These are phyloP conservation scores for Neonectria neomacrospora DNA, from an alignment of 2,329 filamentous ascomycete species.

Conservation along the genomic window DNA sequence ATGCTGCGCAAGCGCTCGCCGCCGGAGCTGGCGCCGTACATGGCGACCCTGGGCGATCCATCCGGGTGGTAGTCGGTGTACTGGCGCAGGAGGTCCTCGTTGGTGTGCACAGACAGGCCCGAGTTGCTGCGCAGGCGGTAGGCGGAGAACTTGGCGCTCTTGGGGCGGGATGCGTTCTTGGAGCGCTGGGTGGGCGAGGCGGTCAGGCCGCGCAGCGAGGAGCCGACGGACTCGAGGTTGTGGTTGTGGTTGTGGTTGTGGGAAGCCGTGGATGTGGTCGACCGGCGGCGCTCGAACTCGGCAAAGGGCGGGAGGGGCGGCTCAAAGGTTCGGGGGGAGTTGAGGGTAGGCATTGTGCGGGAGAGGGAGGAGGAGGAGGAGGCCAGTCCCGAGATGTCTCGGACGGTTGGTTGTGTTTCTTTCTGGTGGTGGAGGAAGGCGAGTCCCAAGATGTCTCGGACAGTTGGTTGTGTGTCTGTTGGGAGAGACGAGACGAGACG, in stretches of 20 bases:
- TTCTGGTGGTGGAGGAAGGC: too few relatives aligned
- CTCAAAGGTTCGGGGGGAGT: slow-evolving; percentile 41
- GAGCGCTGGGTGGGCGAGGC: slow-evolving; percentile 32
- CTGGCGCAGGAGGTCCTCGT: slow-evolving; percentile 56
- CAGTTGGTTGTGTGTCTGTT: too few relatives aligned
- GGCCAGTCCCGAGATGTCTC: not conserved
- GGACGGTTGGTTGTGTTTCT: too few relatives aligned
- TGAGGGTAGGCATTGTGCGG: slow-evolving; percentile 40
- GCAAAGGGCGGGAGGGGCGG: slow-evolving; percentile 41
- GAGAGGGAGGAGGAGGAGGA: too few relatives aligned
- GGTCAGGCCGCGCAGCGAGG: slow-evolving; percentile 34
- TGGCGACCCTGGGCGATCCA: slow-evolving; percentile 47
- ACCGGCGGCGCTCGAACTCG: slow-evolving; percentile 43
- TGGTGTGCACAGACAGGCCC: slow-evolving; percentile 58
- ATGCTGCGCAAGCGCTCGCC: slow-evolving; percentile 43
- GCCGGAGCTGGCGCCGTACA: slow-evolving; percentile 30
- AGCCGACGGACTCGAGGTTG: slow-evolving; percentile 30
- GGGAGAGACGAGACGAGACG: not conserved
- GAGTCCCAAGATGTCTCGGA: too few relatives aligned
- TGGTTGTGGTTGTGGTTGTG: not conserved
- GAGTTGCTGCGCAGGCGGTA: slow-evolving; percentile 57
- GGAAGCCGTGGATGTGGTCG: slow-evolving; percentile 34
- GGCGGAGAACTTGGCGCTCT: slow-evolving; percentile 45
- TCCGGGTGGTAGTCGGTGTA: slow-evolving; percentile 59
- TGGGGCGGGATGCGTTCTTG: slow-evolving; percentile 39